Base-by-base conservation (phyloP, 2,329 filamentous ascomycete genomes). In the Stachybotrys chartarum region DNA sequence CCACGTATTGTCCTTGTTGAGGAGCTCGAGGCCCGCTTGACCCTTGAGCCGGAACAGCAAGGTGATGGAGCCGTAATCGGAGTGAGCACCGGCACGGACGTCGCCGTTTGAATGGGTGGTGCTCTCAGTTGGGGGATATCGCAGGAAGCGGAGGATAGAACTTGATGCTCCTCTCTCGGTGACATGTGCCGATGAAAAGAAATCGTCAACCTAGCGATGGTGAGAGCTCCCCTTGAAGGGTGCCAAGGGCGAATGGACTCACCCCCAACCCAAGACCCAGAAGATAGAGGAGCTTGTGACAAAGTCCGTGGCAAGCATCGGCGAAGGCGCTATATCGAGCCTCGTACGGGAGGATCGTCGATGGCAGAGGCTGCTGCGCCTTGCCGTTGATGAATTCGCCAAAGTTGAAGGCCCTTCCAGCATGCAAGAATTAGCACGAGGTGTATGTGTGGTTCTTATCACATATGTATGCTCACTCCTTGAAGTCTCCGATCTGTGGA, bases 71-170 rank as follows among this genome's bases (percentile, higher is more conserved):
- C 84, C 84, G 72, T 96, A 96, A 74, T 97, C 92, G 5, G 88
- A 93, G 71, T 97, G 93, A 0, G 93, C 91, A 56, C 93, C 94
- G 7, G 93, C 93, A 31, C 93, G 86, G 58, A 97, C 83, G 65
- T 93, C 89, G 54, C 75, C 65, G 58, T 65, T 53, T 39, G 77
- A 63, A 62, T 84, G 70, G 11, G 68, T 64, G 7, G 76, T 76
- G 8, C 70, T 64, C 50, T 70, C 64, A 6, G 68, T 74, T 1
- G 83, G 79, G 1, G 87, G 88, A 71, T 91, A 92, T 71, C 85
- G 83, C 1, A 97, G 82, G 61, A 90, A 78, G 32, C 89, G 85
- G 14, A 91, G 77, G 64, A 82, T 88, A 59, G 76, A 80, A 58
- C 79, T 78, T 0, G 81, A 83, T 7, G 76, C 67, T 24, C 78